These are phyloP conservation scores for Claviceps quebecensis DNA, from an alignment of 2,329 filamentous ascomycete species.

Conservation along the genomic window DNA sequence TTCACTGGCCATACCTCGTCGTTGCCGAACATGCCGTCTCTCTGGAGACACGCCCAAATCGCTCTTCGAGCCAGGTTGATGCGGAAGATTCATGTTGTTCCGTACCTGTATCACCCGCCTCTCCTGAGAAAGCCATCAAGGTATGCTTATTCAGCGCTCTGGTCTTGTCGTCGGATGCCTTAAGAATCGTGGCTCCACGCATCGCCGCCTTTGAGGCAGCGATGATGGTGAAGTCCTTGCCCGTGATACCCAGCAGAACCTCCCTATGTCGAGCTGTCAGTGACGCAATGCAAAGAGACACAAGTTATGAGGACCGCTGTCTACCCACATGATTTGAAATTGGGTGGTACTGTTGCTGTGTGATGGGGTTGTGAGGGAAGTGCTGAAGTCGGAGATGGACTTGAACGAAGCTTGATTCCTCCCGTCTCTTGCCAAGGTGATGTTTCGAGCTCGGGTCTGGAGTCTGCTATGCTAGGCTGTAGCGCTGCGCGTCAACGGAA, in stretches of 20 bases:
- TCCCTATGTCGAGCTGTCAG: conserved; percentile 49
- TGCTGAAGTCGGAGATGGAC: conserved; percentile 3
- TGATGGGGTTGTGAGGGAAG: neutral
- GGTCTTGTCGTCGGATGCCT: conserved; percentile 93
- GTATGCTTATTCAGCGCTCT: conserved; percentile 84
- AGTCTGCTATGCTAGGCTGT: conserved; percentile 22
- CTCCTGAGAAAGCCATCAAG: conserved; percentile 86
- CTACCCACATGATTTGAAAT: conserved; percentile 5
- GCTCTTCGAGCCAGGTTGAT: neutral
- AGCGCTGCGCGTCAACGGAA: conserved; percentile 22
- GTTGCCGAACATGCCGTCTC: neutral
- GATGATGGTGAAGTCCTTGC: conserved; percentile 98
- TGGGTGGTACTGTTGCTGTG: neutral
- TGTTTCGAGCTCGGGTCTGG: conserved; percentile 1
- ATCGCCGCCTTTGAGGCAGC: conserved; percentile 96
- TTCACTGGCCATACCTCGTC: neutral
- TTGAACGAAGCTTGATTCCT: neutral
- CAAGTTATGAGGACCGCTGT: neutral
- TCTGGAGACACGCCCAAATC: neutral
- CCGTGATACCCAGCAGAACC: conserved; percentile 93
- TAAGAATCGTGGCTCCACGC: conserved; percentile 92
- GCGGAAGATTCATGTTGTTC: conserved; percentile 1
- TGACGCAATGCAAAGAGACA: neutral
- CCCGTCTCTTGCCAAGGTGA: neutral
- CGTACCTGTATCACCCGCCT: conserved; percentile 86